These are phyloP conservation scores for Pichia sp. DNA, from an alignment of 1,139 yeast species.

Conservation along the genomic window DNA sequence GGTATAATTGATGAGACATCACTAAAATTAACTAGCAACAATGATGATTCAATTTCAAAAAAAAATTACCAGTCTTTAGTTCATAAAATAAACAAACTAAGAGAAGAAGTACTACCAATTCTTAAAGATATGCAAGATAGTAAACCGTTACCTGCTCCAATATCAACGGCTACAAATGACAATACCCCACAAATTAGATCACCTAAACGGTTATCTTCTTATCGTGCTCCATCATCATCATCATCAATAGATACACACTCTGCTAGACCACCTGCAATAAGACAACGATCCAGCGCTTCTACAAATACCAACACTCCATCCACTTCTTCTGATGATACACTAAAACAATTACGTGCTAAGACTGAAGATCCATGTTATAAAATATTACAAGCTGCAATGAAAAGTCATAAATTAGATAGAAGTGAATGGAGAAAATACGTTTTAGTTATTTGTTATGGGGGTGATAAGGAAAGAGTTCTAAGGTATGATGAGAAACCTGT, in stretches of 20 bases:
- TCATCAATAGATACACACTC: background rate
- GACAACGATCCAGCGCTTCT: background rate
- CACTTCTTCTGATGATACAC: conserved; percentile 45
- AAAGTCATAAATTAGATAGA: conserved; percentile 70
- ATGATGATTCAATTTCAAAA: background rate
- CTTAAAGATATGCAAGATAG: conserved; percentile 46
- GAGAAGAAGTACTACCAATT: conserved; percentile 49
- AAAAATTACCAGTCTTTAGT: conserved; percentile 36
- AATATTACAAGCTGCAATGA: conserved; percentile 84
- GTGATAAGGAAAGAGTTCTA: conserved; percentile 80
- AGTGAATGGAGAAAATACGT: conserved; percentile 89
- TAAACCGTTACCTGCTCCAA: conserved; percentile 39
- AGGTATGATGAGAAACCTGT: conserved; percentile 88
- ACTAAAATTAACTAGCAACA: conserved; percentile 6
- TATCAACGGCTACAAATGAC: background rate
- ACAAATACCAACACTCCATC: background rate
- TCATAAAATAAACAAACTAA: conserved; percentile 44
- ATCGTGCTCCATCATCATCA: background rate
- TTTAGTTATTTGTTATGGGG: conserved; percentile 74
- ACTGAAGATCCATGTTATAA: conserved; percentile 90
- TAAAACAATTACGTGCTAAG: conserved; percentile 80
- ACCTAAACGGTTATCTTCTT: background rate
- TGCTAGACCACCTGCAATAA: background rate
- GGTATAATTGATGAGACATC: conserved; percentile 10
- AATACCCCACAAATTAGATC: background rate